Base-by-base conservation (phyloP, 116 monocot species). In the Cymodocea nodosa region DNA sequence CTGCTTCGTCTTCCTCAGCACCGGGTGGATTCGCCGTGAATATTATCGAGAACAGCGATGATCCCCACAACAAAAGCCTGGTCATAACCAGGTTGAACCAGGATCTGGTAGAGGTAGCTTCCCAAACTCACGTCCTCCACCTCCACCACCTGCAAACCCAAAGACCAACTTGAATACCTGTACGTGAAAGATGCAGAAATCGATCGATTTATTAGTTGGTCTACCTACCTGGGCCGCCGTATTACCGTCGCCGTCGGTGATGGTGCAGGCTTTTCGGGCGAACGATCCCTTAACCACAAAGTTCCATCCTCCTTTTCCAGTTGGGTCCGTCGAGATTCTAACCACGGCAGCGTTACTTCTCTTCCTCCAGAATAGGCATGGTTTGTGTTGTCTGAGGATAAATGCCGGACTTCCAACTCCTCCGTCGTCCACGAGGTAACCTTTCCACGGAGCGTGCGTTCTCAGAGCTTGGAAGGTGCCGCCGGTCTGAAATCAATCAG, bases 21-120 rank as follows among this genome's bases (percentile, higher is more conserved):
- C 19, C 71, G 76, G 44, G 89, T 88, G 15, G 89, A 88, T 52
- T 93, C 93, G 5, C 85, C 85, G 70, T 85, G 39, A 19, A 89
- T 83, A 72, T 89, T 81, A 60, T 93, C 93, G 35, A 93, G 85
- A 64, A 93, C 64, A n/a, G 89, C 93, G 55, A 93, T 78, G 30
- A 89, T 76, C 2, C 79, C 89, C 39, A 93, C 58, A 15, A 93
- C 83, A 68, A 89, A 85, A 4, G 89, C 93, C 35, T 85, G 89
- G 55, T 93, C 93, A 48, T 71, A 84, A 0, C 89, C 85, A 13
- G 93, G 79, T 19, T 93, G 81, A 65, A 93, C 82, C 50, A 60
- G 55, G 63, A 93, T 79, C 60, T 70, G 50, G 64, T 93, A 93
- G 15, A 93, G 56, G 23, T 83, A 89, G 6, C 73, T 81, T 63